phyloP scores from a whole-genome alignment of 805 yeast species.

The Starmerella lactis-condensi region DNA sequence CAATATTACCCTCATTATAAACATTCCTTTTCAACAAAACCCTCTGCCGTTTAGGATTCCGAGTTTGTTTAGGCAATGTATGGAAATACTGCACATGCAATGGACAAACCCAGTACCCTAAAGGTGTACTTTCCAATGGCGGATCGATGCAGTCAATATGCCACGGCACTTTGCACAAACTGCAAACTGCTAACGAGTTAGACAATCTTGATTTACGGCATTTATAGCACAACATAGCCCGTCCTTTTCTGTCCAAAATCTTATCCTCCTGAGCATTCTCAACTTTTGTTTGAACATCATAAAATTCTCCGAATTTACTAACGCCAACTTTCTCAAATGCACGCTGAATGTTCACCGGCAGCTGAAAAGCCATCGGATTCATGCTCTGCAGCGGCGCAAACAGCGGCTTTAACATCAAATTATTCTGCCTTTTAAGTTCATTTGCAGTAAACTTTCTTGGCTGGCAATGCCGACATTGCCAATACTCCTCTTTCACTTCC shows the following conservation, averaged over 20 bases:
- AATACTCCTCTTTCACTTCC: slow-evolving; percentile 46
- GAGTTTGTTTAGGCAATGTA: slow-evolving; percentile 22
- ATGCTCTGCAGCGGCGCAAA: slow-evolving; percentile 37
- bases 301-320: slow-evolving; percentile 54
- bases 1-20: slow-evolving; percentile 39
- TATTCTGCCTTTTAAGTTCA: slow-evolving; percentile 7
- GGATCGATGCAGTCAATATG: slow-evolving; percentile 15
- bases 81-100: slow-evolving; percentile 10
- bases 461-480: slow-evolving; percentile 72
- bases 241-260: slow-evolving; percentile 49
- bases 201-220: slow-evolving; percentile 56
- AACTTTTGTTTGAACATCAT: slow-evolving; percentile 35
- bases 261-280: slow-evolving; percentile 10
- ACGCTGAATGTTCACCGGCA: slow-evolving; percentile 55
- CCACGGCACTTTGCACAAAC: slow-evolving; percentile 40
- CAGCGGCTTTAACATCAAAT: slow-evolving; percentile 36
- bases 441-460: slow-evolving; percentile 2
- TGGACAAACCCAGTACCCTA: slow-evolving; percentile 15
- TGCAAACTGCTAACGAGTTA: slow-evolving; percentile 82
- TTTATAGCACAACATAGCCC: slow-evolving; percentile 50
- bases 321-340: slow-evolving; percentile 53
- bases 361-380: slow-evolving; percentile 46
- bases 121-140: slow-evolving; percentile 10
- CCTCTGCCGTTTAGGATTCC: slow-evolving; percentile 37
- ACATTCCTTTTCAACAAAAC: slow-evolving; percentile 37